Evolutionary conservation across 192 early-diverging fungal genomes (phyloP).

Genomic region (Backusella circina): DNA sequence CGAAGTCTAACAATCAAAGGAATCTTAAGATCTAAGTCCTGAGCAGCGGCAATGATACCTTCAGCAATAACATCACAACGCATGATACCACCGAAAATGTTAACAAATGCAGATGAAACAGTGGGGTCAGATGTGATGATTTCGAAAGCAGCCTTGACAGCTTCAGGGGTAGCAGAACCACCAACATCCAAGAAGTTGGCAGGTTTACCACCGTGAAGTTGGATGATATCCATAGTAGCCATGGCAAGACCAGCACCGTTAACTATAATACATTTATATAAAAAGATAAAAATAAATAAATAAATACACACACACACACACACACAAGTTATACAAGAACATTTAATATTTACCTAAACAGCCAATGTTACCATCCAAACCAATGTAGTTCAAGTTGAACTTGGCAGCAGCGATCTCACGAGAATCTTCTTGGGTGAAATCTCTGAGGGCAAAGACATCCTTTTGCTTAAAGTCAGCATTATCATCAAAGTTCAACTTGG

Average conservation of each 20-base stretch:
- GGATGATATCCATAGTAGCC: slow-evolving; percentile 99
- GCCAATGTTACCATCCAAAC: slow-evolving; percentile 95
- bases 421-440: slow-evolving; percentile 93
- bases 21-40: slow-evolving; percentile 86
- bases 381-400: slow-evolving; percentile 99
- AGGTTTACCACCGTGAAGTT: slow-evolving; percentile 96
- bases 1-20: slow-evolving; percentile 97
- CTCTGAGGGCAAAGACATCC: slow-evolving; percentile 85
- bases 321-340: not conserved
- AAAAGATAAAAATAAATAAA: not conserved
- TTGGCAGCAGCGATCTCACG: slow-evolving; percentile 97
- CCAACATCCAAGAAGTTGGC: slow-evolving; percentile 99
- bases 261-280: slow-evolving; percentile 39
- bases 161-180: slow-evolving; percentile 92
- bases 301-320: not conserved
- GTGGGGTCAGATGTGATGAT: slow-evolving; percentile 95
- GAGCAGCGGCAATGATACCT: slow-evolving; percentile 94
- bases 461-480: slow-evolving; percentile 98
- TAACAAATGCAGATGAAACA: slow-evolving; percentile 96
- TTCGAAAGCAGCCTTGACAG: slow-evolving; percentile 98
- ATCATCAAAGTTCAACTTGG: slow-evolving; percentile 99
- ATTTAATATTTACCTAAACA: slow-evolving; percentile 68
- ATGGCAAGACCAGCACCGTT: slow-evolving; percentile 99
- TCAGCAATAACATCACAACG: slow-evolving; percentile 98
- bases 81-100: slow-evolving; percentile 99